phyloP scores from a whole-genome alignment of 31 red algal genomes.

The Endocladia muricata region DNA sequence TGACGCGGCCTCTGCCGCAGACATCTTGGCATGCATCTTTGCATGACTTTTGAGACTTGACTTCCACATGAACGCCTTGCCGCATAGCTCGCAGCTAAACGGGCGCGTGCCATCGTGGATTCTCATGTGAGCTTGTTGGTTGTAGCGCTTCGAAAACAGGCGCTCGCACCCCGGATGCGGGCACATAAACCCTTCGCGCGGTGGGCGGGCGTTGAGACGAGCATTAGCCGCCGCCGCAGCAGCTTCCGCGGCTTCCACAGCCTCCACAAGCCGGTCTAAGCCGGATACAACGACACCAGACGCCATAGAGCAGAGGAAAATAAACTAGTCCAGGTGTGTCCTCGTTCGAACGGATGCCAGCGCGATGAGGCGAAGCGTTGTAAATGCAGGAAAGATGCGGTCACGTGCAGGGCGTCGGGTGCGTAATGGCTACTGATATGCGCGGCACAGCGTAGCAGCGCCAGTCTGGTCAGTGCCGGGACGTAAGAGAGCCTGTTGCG shows the following conservation, averaged over 20 bases:
- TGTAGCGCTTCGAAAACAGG: slow-evolving; percentile 65
- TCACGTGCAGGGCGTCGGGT: no score
- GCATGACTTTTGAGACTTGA: slow-evolving; percentile 61
- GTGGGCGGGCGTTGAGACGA: neutral
- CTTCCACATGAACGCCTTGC: slow-evolving; percentile 76
- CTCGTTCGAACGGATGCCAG: no score
- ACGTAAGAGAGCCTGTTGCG: no score
- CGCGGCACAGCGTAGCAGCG: no score
- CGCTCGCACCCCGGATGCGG: slow-evolving; percentile 57
- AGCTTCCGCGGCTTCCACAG: slow-evolving; percentile 33
- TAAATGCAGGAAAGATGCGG: no score
- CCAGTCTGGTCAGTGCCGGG: no score
- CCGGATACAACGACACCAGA: slow-evolving; percentile 38
- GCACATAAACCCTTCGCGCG: slow-evolving; percentile 37
- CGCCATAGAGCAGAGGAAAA: no score
- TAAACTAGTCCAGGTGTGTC: no score
- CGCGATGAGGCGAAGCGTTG: no score
- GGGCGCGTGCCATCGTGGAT: slow-evolving; percentile 70
- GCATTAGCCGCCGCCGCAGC: neutral
- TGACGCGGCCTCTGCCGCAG: neutral
- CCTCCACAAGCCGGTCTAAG: slow-evolving; percentile 40
- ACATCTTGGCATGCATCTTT: slow-evolving; percentile 62
- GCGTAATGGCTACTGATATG: no score
- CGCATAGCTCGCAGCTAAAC: slow-evolving; percentile 56
- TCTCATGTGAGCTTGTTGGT: slow-evolving; percentile 71